Conservation (phyloP, 1,284 basidiomycete species). For the Lignosus rhinocerotis region DNA sequence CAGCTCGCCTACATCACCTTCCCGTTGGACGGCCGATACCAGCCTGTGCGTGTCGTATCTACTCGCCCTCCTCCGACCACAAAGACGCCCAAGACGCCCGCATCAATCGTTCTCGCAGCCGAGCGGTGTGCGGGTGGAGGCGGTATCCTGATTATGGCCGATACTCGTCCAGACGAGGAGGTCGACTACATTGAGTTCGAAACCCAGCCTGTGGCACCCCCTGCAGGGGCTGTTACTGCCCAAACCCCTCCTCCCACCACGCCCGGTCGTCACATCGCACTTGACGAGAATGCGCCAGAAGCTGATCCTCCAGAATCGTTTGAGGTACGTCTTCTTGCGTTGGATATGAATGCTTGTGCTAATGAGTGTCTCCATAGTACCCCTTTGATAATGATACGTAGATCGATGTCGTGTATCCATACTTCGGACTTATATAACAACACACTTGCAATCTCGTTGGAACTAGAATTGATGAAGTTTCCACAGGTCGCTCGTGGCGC, state of each 20-base stretch:
- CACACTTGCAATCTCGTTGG: slow-evolving; percentile 1
- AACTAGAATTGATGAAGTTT: background rate
- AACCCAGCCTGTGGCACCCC: slow-evolving; percentile 42
- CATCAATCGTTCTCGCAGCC: slow-evolving; percentile 38
- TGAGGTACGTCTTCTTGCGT: slow-evolving; percentile 55
- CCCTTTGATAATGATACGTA: slow-evolving; percentile 65
- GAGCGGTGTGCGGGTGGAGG: slow-evolving; percentile 77
- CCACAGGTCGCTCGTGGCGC: too few species aligned
- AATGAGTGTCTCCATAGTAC: slow-evolving; percentile 43
- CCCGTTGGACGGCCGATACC: slow-evolving; percentile 77
- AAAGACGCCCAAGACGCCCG: slow-evolving; percentile 34
- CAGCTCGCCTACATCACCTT: slow-evolving; percentile 88
- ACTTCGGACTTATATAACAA: slow-evolving; percentile 23
- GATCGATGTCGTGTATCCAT: slow-evolving; percentile 20
- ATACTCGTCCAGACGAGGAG: slow-evolving; percentile 65
- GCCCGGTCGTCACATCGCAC: slow-evolving; percentile 50
- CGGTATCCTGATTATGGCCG: slow-evolving; percentile 80
- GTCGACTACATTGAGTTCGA: slow-evolving; percentile 77
- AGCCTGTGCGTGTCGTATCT: slow-evolving; percentile 87
- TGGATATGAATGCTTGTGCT: slow-evolving; percentile 18
- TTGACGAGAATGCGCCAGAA: slow-evolving; percentile 74
- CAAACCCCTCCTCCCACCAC: slow-evolving; percentile 22
- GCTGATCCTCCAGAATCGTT: slow-evolving; percentile 78
- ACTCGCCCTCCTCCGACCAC: slow-evolving; percentile 41
- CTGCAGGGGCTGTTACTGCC: slow-evolving; percentile 31